phyloP scores from a whole-genome alignment of 108 stramenopile species.

The Aurantiochytrium sp. region DNA sequence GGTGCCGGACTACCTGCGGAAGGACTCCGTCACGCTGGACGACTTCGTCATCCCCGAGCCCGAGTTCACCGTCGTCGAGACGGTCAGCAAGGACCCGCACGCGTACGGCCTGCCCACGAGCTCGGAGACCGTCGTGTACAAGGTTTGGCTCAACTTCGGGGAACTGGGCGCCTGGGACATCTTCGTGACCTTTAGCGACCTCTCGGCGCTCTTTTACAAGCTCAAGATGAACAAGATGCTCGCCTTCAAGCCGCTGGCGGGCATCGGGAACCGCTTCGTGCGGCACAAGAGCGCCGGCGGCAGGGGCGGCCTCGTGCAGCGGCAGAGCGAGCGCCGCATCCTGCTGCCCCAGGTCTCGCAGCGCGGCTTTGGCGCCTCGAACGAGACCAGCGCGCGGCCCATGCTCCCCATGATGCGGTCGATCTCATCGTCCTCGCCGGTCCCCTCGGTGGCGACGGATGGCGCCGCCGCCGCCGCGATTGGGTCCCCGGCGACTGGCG shows the following conservation, averaged over 20 bases:
- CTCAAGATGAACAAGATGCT: neutral
- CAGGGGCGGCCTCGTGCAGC: too few species aligned
- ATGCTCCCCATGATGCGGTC: too few species aligned
- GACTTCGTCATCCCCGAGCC: neutral
- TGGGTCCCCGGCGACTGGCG: too few species aligned
- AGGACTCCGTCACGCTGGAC: neutral
- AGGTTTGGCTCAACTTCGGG: conserved; percentile 3
- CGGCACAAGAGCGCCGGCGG: neutral
- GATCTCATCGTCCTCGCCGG: too few species aligned
- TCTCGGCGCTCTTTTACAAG: neutral
- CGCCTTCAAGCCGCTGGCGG: neutral
- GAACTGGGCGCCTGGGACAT: conserved; percentile 7
- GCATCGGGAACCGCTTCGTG: too few species aligned
- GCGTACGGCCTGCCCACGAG: neutral
- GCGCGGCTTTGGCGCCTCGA: neutral
- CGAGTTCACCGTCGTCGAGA: neutral
- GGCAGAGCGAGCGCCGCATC: neutral
- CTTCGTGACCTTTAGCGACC: neutral
- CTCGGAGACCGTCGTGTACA: conserved; percentile 6
- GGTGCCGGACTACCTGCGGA: neutral
- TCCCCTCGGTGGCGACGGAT: too few species aligned
- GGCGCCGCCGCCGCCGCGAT: too few species aligned
- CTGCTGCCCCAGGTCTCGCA: neutral
- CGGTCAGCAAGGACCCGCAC: neutral
- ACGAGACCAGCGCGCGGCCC: neutral